Conservation (phyloP, 345 rosid genomes). For the Lenwebbia sp. region DNA sequence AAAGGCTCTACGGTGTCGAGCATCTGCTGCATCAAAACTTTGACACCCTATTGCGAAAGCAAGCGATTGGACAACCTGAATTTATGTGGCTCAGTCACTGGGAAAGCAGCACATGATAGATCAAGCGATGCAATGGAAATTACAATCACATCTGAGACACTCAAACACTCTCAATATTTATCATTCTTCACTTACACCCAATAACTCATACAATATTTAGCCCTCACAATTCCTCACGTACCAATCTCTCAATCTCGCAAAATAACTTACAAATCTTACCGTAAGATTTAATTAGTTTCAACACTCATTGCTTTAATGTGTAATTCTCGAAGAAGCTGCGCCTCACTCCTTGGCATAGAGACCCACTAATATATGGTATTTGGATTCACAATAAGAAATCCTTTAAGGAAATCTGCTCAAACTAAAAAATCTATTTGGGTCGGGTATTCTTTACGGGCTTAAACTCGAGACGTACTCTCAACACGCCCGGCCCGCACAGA, state of each 20-base stretch:
- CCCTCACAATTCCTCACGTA: accelerated
- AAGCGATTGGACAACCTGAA: no score
- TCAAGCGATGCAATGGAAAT: accelerated
- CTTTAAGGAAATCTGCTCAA: neutral
- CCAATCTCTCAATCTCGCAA: no score
- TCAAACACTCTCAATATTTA: accelerated
- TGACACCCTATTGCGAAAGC: neutral
- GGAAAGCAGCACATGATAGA: neutral
- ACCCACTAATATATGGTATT: neutral
- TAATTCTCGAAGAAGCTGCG: neutral
- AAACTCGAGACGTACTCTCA: neutral
- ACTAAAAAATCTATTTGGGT: neutral
- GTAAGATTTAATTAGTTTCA: neutral
- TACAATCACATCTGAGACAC: no score
- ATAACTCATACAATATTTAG: no score
- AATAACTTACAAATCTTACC: neutral
- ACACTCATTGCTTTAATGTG: neutral
- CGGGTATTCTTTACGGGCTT: neutral
- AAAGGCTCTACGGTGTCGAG: no score
- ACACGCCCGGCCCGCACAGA: neutral
- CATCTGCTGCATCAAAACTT: neutral
- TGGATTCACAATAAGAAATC: neutral
- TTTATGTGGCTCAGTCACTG: neutral
- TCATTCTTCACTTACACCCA: no score
- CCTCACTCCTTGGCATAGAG: neutral